These are phyloP conservation scores for Xylaria sp. DNA, from an alignment of 2,329 filamentous ascomycete species.

Conservation along the genomic window DNA sequence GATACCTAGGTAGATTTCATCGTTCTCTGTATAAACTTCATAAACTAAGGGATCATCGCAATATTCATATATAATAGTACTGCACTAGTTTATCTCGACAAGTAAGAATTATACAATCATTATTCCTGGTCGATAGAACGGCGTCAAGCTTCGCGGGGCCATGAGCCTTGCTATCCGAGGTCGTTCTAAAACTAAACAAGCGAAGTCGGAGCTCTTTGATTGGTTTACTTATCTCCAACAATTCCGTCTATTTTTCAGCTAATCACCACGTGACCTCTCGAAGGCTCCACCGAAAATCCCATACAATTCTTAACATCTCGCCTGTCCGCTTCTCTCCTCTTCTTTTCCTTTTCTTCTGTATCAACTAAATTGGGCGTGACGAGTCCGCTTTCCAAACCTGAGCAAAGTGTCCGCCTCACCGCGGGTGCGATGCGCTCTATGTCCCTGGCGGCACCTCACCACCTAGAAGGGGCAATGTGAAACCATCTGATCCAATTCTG, in stretches of 20 bases:
- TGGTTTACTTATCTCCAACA: not conserved
- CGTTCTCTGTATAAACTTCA: too few species aligned
- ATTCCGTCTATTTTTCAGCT: not conserved
- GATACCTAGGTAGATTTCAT: too few species aligned
- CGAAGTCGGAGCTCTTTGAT: constrained; percentile 6
- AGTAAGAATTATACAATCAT: not conserved
- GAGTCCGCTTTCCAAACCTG: constrained; percentile 67
- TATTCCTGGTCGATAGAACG: not conserved
- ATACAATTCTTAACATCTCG: not conserved
- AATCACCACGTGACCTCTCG: constrained; percentile 16
- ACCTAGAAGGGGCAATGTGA: constrained; percentile 72
- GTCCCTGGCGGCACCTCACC: constrained; percentile 70
- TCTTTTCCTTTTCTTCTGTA: constrained; percentile 59
- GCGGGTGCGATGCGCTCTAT: constrained; percentile 70
- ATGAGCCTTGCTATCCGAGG: not conserved
- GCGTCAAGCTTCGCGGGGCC: not conserved
- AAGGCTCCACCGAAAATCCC: constrained; percentile 4
- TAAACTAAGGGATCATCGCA: not conserved
- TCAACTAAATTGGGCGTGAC: constrained; percentile 85
- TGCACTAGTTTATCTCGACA: not conserved
- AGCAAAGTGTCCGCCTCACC: constrained; percentile 64
- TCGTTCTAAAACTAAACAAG: not conserved
- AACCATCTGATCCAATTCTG: constrained; percentile 67
- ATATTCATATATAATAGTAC: not conserved
- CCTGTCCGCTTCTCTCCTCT: constrained; percentile 18